Evolutionary conservation across 2,329 filamentous ascomycete species (phyloP).

Genomic region (Clonostachys rosea): DNA sequence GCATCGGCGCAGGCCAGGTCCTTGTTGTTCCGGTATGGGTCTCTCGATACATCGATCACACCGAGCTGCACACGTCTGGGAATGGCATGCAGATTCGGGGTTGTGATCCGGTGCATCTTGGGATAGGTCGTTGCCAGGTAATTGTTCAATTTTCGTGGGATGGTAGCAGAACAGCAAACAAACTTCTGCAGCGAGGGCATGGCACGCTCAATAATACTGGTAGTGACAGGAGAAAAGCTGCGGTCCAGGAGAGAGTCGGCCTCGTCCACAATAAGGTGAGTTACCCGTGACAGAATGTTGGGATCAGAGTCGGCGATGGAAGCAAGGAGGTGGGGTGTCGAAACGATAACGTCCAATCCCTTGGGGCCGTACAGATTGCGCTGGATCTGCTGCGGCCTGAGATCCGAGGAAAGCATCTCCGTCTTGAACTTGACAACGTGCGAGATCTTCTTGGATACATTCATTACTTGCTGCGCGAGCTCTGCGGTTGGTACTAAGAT

Average conservation of each 20-base stretch:
- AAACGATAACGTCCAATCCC: slow-evolving; percentile 81
- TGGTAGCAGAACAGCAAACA: slow-evolving; percentile 92
- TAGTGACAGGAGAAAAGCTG: slow-evolving; percentile 82
- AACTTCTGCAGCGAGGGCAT: slow-evolving; percentile 80
- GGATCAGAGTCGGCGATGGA: slow-evolving; percentile 88
- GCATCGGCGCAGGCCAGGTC: slow-evolving; percentile 89
- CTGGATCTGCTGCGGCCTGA: slow-evolving; percentile 75
- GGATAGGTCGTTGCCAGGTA: slow-evolving; percentile 81
- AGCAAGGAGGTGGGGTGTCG: slow-evolving; percentile 84
- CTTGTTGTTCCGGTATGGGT: slow-evolving; percentile 94
- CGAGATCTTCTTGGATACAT: slow-evolving; percentile 74
- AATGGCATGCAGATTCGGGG: slow-evolving; percentile 93
- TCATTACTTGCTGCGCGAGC: slow-evolving; percentile 81
- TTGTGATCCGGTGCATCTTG: slow-evolving; percentile 76
- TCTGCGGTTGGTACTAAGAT: slow-evolving; percentile 91
- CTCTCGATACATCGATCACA: slow-evolving; percentile 84
- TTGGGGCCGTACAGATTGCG: slow-evolving; percentile 74
- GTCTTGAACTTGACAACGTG: slow-evolving; percentile 86
- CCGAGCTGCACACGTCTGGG: slow-evolving; percentile 90
- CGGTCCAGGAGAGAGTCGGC: slow-evolving; percentile 94
- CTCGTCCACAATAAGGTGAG: slow-evolving; percentile 87
- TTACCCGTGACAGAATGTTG: slow-evolving; percentile 87
- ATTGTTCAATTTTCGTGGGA: slow-evolving; percentile 82
- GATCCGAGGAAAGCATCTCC: slow-evolving; percentile 73
- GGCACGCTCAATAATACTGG: slow-evolving; percentile 74